Percentiles rank a stretch among this genome's conserved stretches.
These are phyloP conservation scores for Rhodamnia argentea DNA, from an alignment of 345 rosid genomes.

Conservation along the genomic window DNA sequence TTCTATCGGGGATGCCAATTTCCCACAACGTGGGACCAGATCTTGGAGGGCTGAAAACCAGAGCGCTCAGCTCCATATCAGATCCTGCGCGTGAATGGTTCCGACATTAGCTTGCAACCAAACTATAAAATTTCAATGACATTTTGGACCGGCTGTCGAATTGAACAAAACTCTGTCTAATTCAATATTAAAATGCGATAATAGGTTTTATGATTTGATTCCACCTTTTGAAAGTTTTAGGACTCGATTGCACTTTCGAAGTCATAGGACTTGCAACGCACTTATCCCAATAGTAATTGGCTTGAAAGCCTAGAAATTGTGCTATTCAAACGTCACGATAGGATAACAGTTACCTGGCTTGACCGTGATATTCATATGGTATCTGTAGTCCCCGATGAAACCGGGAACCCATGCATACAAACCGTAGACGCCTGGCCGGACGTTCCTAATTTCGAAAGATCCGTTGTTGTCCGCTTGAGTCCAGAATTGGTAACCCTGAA, in stretches of 20 bases:
- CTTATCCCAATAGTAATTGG: too few relatives aligned
- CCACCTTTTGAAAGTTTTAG: too few relatives aligned
- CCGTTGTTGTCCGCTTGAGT: conserved; percentile 14
- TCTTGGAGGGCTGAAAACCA: conserved; percentile 27
- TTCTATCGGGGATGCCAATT: conserved; percentile 31
- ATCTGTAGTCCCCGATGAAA: conserved; percentile 22
- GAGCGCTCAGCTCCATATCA: conserved; percentile 1
- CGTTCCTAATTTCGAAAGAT: conserved; percentile 15
- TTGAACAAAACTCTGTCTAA: neutral
- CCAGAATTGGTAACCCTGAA: conserved; percentile 42
- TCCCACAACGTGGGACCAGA: conserved; percentile 38
- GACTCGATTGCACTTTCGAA: too few relatives aligned
- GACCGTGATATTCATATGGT: conserved; percentile 2
- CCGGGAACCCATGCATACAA: conserved; percentile 34
- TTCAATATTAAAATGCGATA: neutral
- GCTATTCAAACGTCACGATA: neutral
- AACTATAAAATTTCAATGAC: neutral
- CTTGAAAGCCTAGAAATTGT: neutral
- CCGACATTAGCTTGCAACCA: neutral
- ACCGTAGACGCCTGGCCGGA: conserved; percentile 17
- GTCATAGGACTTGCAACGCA: too few relatives aligned
- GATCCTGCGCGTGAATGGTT: conserved; percentile 6
- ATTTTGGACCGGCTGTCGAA: neutral
- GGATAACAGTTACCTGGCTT: conserved; percentile 9
- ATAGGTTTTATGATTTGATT: too few relatives aligned